Conservation (phyloP, 2,329 filamentous ascomycete genomes). For the Pyricularia pennisetigena region DNA sequence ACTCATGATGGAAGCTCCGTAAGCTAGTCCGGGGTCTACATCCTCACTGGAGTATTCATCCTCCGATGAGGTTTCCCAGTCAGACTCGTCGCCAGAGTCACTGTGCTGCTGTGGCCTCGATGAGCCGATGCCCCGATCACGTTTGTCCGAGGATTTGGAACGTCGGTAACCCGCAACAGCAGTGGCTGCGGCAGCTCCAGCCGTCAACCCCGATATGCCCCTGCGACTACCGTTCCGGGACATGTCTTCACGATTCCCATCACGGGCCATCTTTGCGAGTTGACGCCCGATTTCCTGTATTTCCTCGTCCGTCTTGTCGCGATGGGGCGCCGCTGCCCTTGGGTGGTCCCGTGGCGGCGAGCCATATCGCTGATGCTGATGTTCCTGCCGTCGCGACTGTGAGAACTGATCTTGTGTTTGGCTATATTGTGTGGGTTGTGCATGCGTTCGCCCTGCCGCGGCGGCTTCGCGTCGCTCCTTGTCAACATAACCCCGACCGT, state of each 20-base stretch:
- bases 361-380: slow-evolving; percentile 11
- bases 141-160: slow-evolving; percentile 23
- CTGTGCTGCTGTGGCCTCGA: slow-evolving; percentile 26
- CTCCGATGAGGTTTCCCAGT: slow-evolving; percentile 44
- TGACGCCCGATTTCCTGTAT: slow-evolving; percentile 45
- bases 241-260: slow-evolving; percentile 39
- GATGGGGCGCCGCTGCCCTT: slow-evolving; percentile 9
- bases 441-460: not conserved
- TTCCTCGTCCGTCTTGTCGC: slow-evolving; percentile 43
- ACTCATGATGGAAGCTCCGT: slow-evolving; percentile 22
- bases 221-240: slow-evolving; percentile 26
- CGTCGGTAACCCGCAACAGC: slow-evolving; percentile 18
- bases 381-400: slow-evolving; percentile 7
- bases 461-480: slow-evolving; percentile 10
- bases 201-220: slow-evolving; percentile 25
- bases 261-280: slow-evolving; percentile 40
- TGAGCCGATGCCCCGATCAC: slow-evolving; percentile 25
- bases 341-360: slow-evolving; percentile 3
- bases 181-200: slow-evolving; percentile 31
- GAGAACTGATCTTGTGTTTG: slow-evolving; percentile 6
- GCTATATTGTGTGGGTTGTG: not conserved
- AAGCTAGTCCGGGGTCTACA: slow-evolving; percentile 29
- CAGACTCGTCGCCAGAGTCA: slow-evolving; percentile 33
- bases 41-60: slow-evolving; percentile 27
- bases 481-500: slow-evolving; percentile 37